Base-by-base conservation (phyloP, 208 protist species). In the Crithidia expoeki region DNA sequence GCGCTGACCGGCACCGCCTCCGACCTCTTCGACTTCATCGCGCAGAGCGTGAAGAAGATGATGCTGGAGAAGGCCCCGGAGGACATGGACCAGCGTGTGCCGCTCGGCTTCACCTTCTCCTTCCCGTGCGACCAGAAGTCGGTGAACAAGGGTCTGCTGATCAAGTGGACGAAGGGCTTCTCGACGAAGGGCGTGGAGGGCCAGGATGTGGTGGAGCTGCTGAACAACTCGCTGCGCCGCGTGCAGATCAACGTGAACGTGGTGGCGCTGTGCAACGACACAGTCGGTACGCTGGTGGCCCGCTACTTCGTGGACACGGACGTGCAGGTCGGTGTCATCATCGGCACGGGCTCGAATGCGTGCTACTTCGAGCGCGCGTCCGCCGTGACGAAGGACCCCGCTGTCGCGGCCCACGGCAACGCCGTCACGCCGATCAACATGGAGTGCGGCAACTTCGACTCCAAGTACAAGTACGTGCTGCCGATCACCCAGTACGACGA, bases 61-160 rank as follows among this genome's bases (percentile, higher is more conserved):
- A n/a, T n/a, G n/a, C n/a, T n/a, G n/a, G n/a, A n/a, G n/a, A n/a
- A n/a, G n/a, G n/a, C n/a, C n/a, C n/a, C n/a, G n/a, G n/a, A n/a
- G n/a, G n/a, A n/a, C n/a, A n/a, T n/a, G n/a, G n/a, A n/a, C n/a
- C n/a, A n/a, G n/a, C n/a, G n/a, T n/a, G n/a, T n/a, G n/a, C n/a
- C n/a, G n/a, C n/a, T n/a, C n/a, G n/a, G n/a, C n/a, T n/a, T 98
- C 82, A 98, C 94, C 55, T 98, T 98, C 84, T 93, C 84, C 60
- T 98, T 98, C 80, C 92, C 93, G 19, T 80, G 80, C n/a, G 71
- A 95, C 51, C 94, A 97, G 83, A 92, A 82, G 55, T 55, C 63
- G 27, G 79, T 97, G 40, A 80, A 88, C 70, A 65, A 62, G 33
- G 93, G 92, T 12, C 23, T 76, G 65, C 87, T 98, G 52, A 92